These are phyloP conservation scores for Hydrangea macrophylla DNA, from an alignment of 148 eudicot genomes.

Conservation along the genomic window DNA sequence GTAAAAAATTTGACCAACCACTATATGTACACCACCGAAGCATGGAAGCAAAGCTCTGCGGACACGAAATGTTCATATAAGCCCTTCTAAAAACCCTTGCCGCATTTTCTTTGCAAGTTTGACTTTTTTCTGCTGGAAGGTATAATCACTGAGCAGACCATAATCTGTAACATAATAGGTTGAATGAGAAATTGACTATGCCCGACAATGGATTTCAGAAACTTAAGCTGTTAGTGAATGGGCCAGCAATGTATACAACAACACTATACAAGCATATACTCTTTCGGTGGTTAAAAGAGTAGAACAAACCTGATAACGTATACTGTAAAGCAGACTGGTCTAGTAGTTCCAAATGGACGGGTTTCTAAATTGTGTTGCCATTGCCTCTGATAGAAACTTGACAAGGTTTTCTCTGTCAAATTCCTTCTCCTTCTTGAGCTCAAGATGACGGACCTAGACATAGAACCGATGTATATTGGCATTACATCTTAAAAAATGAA, in stretches of 20 bases:
- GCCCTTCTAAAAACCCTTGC: neutral
- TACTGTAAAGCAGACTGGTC: slow-evolving; percentile 5
- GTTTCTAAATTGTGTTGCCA: slow-evolving; percentile 74
- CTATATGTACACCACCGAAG: neutral
- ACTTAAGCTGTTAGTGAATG: neutral
- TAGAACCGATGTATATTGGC: neutral
- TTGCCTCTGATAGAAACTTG: slow-evolving; percentile 69
- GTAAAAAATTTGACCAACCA: too few relatives aligned
- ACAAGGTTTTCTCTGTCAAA: slow-evolving; percentile 58
- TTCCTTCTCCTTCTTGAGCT: slow-evolving; percentile 77
- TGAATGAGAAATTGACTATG: neutral
- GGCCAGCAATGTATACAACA: neutral
- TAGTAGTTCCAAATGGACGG: slow-evolving; percentile 75
- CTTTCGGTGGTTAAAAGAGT: neutral
- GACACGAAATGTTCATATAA: neutral
- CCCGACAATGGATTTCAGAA: neutral
- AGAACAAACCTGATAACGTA: slow-evolving; percentile 8
- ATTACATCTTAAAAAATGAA: neutral
- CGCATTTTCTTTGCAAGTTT: neutral
- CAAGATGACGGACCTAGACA: slow-evolving; percentile 88
- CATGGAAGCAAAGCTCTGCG: neutral
- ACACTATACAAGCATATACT: too few relatives aligned
- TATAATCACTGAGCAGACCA: neutral
- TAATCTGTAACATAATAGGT: slow-evolving; percentile 3
- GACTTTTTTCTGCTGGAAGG: neutral